These are phyloP conservation scores for Trichoderma citrinoviride DNA, from an alignment of 2,329 filamentous ascomycete genomes.

Conservation along the genomic window DNA sequence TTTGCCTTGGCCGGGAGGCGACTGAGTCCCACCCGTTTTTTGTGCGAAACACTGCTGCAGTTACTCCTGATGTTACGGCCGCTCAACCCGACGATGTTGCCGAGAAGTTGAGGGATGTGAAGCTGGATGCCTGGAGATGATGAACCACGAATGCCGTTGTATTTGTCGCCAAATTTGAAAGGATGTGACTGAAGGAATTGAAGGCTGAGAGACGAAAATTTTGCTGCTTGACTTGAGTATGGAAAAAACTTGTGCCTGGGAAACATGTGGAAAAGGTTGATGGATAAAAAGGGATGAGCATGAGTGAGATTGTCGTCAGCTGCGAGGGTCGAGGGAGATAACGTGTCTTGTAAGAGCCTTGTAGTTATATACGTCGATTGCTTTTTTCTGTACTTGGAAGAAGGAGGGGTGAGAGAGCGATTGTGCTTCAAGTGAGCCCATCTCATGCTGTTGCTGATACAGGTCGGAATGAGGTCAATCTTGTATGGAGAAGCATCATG, in stretches of 20 bases:
- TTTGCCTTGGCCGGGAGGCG: constrained; percentile 49
- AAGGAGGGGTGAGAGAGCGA: too few relatives aligned
- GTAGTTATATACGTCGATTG: not conserved
- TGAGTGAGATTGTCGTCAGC: too few relatives aligned
- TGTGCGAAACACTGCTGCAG: not conserved
- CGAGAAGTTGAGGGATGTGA: not conserved
- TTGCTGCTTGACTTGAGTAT: too few relatives aligned
- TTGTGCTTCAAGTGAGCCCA: not conserved
- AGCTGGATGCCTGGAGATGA: not conserved
- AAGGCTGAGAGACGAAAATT: too few relatives aligned
- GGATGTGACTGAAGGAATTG: too few relatives aligned
- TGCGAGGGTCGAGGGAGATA: too few relatives aligned
- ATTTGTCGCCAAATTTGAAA: not conserved
- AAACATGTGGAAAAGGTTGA: too few relatives aligned
- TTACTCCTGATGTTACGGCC: not conserved
- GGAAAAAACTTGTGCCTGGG: too few relatives aligned
- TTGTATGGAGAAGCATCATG: too few relatives aligned
- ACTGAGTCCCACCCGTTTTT: constrained; percentile 52
- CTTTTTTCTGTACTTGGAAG: not conserved
- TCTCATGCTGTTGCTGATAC: not conserved
- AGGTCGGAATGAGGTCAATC: too few relatives aligned
- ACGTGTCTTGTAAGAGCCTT: too few relatives aligned
- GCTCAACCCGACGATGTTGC: not conserved
- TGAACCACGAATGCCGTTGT: not conserved
- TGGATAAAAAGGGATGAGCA: too few relatives aligned